Conservation (phyloP, 805 yeast genomes). For the Hanseniaspora valbyensis region DNA sequence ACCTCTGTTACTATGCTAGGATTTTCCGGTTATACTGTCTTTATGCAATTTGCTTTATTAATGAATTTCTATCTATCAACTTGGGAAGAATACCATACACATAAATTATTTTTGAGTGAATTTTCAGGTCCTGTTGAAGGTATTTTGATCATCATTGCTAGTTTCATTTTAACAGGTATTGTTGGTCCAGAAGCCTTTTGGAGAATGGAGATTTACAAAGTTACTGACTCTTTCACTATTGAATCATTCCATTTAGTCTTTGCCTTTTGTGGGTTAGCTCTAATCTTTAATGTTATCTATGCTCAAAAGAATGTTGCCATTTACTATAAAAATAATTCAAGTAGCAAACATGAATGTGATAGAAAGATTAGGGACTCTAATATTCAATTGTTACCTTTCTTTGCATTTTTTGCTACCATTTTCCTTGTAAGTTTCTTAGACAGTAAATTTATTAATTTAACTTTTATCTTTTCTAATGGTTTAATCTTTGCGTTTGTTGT, state of each 20-base stretch:
- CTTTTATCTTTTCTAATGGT: conserved; percentile 61
- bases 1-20: conserved; percentile 72
- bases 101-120: conserved; percentile 60
- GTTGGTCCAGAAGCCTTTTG: conserved; percentile 57
- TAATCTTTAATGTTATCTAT: conserved; percentile 53
- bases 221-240: conserved; percentile 29
- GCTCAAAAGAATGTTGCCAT: conserved; percentile 52
- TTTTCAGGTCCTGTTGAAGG: conserved; percentile 96
- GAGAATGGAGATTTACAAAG: conserved; percentile 34
- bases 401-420: conserved; percentile 41
- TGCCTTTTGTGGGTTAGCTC: conserved; percentile 48
- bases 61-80: conserved; percentile 80
- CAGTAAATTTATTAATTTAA: conserved; percentile 41
- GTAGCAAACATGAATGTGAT: conserved; percentile 24
- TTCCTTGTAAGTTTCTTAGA: conserved; percentile 38
- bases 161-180: conserved; percentile 53
- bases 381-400: conserved; percentile 58
- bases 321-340: conserved; percentile 33
- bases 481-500: conserved; percentile 70
- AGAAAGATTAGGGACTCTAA: conserved; percentile 29
- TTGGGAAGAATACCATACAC: conserved; percentile 94
- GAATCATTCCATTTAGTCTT: conserved; percentile 38
- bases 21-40: conserved; percentile 45
- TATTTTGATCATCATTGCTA: conserved; percentile 47
- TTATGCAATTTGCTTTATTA: conserved; percentile 62